Evolutionary conservation across 805 yeast genomes (phyloP).

Genomic region (Wickerhamiella brachini): DNA sequence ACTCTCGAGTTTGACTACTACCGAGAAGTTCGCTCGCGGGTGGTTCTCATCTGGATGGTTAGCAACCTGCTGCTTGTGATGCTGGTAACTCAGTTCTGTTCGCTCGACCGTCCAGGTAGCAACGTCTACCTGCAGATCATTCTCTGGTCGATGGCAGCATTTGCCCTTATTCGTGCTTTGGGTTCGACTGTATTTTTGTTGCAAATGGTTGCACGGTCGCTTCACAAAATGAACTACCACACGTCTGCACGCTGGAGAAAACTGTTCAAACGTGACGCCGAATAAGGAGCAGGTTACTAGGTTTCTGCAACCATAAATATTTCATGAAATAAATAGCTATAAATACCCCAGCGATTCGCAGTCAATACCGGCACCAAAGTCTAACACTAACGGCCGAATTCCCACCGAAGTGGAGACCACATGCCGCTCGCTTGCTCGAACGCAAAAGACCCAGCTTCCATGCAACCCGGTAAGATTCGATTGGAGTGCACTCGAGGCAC

Average conservation of each 20-base stretch:
- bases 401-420: slow-evolving; percentile 26
- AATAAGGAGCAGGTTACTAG: no score
- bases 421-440: slow-evolving; percentile 18
- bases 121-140: slow-evolving; percentile 74
- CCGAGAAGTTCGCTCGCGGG: slow-evolving; percentile 86
- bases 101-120: slow-evolving; percentile 46
- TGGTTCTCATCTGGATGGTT: slow-evolving; percentile 90
- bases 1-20: slow-evolving; percentile 62
- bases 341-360: slow-evolving; percentile 3
- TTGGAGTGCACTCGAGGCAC: slow-evolving; percentile 17
- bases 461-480: slow-evolving; percentile 21
- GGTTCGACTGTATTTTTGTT: slow-evolving; percentile 67
- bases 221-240: slow-evolving; percentile 17
- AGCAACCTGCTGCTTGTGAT: slow-evolving; percentile 68
- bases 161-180: slow-evolving; percentile 66
- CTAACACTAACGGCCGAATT: slow-evolving; percentile 21
- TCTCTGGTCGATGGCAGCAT: slow-evolving; percentile 81
- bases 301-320: no score
- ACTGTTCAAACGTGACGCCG: slow-evolving; percentile 3
- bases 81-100: slow-evolving; percentile 76
- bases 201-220: slow-evolving; percentile 22
- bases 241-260: slow-evolving; percentile 9
- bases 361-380: slow-evolving; percentile 22
- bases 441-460: slow-evolving; percentile 25
- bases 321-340: no score